These are phyloP conservation scores for Kwoniella sp. DNA, from an alignment of 768 basidiomycete species.

Conservation along the genomic window DNA sequence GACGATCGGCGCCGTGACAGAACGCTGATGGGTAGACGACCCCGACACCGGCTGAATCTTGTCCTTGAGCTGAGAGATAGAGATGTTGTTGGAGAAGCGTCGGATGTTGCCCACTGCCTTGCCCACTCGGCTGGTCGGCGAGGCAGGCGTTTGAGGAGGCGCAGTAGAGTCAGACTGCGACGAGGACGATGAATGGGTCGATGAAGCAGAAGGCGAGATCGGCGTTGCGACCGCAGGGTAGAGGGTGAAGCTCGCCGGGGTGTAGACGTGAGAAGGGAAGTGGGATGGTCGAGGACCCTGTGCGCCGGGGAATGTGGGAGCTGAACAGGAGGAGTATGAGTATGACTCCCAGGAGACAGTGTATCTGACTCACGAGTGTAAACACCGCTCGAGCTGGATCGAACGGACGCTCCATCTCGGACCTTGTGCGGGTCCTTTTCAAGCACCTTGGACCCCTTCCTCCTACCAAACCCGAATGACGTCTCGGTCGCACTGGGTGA, in stretches of 20 bases:
- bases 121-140: slow-evolving; percentile 10
- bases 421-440: slow-evolving; percentile 18
- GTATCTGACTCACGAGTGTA: slow-evolving; percentile 20
- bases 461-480: slow-evolving; percentile 2
- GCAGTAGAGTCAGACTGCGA: slow-evolving; percentile 17
- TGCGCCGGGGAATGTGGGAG: slow-evolving; percentile 21
- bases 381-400: slow-evolving; percentile 16
- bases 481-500: slow-evolving; percentile 1
- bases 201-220: slow-evolving; percentile 11
- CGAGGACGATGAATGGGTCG: slow-evolving; percentile 9
- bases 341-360: too few relatives aligned
- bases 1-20: slow-evolving; percentile 3
- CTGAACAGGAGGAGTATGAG: slow-evolving; percentile 4
- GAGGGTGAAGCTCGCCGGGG: slow-evolving; percentile 16
- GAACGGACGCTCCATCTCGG: slow-evolving; percentile 11
- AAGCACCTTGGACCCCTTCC: not conserved
- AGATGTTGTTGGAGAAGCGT: slow-evolving; percentile 5
- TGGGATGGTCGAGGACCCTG: slow-evolving; percentile 21
- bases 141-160: slow-evolving; percentile 13
- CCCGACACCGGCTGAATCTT: not conserved
- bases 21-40: not conserved
- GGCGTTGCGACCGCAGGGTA: slow-evolving; percentile 4
- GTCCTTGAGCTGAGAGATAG: slow-evolving; percentile 8
- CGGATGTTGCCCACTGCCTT: slow-evolving; percentile 9
- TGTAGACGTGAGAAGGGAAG: slow-evolving; percentile 22